Conservation (phyloP, 2,329 filamentous ascomycete species). For the Cytospora schulzeri region DNA sequence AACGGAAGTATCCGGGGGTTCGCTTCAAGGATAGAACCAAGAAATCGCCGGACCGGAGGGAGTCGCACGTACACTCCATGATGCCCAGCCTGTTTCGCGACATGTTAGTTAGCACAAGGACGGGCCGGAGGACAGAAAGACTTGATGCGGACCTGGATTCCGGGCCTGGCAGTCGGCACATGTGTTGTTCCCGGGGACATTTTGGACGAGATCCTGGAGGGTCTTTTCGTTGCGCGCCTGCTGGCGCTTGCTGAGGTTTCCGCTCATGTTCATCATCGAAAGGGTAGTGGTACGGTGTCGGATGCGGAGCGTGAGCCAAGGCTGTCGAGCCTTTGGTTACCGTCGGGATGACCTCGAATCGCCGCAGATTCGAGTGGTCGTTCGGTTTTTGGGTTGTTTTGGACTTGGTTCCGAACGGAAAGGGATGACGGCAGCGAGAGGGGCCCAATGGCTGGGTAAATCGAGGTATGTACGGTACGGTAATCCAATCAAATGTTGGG, state of each 20-base stretch:
- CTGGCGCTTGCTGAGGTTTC: constrained; percentile 79
- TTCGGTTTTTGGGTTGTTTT: not conserved
- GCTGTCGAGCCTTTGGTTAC: constrained; percentile 4
- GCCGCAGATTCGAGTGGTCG: not conserved
- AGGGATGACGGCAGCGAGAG: constrained; percentile 7
- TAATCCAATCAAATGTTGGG: constrained; percentile 24
- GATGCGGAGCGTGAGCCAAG: constrained; percentile 5
- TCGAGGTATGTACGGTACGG: constrained; percentile 16
- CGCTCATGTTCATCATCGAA: constrained; percentile 11
- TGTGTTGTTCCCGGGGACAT: constrained; percentile 81
- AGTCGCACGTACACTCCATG: constrained; percentile 78
- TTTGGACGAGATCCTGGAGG: constrained; percentile 85
- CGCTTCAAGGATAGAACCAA: constrained; percentile 26
- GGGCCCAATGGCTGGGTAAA: constrained; percentile 13
- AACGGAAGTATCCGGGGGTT: not conserved
- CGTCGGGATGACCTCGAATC: constrained; percentile 11
- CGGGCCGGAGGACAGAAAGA: constrained; percentile 13
- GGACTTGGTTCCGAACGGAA: not conserved
- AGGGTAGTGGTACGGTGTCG: not conserved
- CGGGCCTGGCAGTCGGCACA: constrained; percentile 91
- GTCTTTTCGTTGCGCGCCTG: constrained; percentile 95
- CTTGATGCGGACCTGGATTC: constrained; percentile 76
- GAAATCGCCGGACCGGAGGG: constrained; percentile 23
- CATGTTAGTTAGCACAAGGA: constrained; percentile 35
- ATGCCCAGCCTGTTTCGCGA: constrained; percentile 75